These are phyloP conservation scores for Balansia obtecta DNA, from an alignment of 2,329 filamentous ascomycete genomes.

Conservation along the genomic window DNA sequence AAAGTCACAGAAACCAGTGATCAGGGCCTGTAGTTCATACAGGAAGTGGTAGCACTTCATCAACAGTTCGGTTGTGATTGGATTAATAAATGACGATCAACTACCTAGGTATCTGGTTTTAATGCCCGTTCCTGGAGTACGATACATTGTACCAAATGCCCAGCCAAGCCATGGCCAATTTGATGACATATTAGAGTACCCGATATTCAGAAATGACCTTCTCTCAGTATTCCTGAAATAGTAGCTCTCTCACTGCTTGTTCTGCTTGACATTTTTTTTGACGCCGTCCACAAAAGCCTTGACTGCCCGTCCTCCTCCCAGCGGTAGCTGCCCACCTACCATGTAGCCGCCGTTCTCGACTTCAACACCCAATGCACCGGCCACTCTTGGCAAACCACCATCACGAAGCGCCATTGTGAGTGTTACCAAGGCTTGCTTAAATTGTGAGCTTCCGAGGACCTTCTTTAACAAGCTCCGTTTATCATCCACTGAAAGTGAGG, in stretches of 20 bases:
- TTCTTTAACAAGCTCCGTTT: conserved; percentile 73
- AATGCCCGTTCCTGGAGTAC: too few relatives aligned
- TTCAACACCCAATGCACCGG: conserved; percentile 70
- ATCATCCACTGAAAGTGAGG: conserved; percentile 58
- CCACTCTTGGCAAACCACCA: conserved; percentile 79
- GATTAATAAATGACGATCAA: too few relatives aligned
- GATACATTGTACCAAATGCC: too few relatives aligned
- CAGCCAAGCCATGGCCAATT: too few relatives aligned
- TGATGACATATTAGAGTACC: background rate
- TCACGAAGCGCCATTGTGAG: conserved; percentile 81
- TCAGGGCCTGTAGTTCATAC: background rate
- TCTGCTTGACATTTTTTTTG: conserved; percentile 61
- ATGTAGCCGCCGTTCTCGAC: conserved; percentile 79
- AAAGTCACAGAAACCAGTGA: too few relatives aligned
- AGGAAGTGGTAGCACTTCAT: too few relatives aligned
- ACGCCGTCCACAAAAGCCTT: conserved; percentile 86
- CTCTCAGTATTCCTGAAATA: background rate
- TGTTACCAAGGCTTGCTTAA: conserved; percentile 73
- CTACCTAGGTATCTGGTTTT: too few relatives aligned
- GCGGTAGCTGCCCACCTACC: conserved; percentile 63
- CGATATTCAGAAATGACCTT: background rate
- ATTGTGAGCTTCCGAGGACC: conserved; percentile 81
- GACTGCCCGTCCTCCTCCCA: conserved; percentile 80
- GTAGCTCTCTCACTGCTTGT: conserved; percentile 17
- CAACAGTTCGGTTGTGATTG: too few relatives aligned